Base-by-base conservation (phyloP, 116 monocot species). In the Posidonia oceanica region DNA sequence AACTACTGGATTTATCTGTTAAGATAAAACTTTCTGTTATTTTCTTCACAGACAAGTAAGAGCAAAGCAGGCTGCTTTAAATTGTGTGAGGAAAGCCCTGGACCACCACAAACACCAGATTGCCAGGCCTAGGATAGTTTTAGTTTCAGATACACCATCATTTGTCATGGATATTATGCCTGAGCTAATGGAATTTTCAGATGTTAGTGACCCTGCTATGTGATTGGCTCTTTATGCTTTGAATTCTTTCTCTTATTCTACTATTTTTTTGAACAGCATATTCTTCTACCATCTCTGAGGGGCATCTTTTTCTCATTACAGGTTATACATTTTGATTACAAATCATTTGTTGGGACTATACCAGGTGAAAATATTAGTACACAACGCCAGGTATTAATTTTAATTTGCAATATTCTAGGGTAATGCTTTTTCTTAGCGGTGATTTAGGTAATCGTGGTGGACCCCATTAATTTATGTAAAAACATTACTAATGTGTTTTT, bases 81-180 rank as follows among this genome's bases (percentile, higher is more conserved):
- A 64, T 13, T 95, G 95, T 76, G 68, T 95, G 62, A 88, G 78
- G 58, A 85, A 75, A 75, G 82, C 88, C 44, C 38, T 83, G 36
- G 21, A 69, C 63, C 61, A 61, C 51, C 63, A 72, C 77, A 76
- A 54, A 39, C 68, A 72, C 5, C 48, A 70, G 13, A 71, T 15
- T 74, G 21, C 66, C 63, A 86, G 67, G 64, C 86, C 86, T 22
- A 78, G 74, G 29, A 69, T 95, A 3, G 82, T 81, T 73, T 69
- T 95, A 56, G 81, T 95, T 74, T 91, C 91, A 44, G 95, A 95
- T 67, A 88, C 95, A 41, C 95, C 95, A 73, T 88, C 86, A 36
- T 80, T 95, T 52, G 72, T 86, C 55, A 72, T 64, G 61, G 95
- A 86, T 69, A 88, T 88, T 37, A 84, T 60, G 59, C 86, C 79